These are phyloP conservation scores for Raffaelea albimanens DNA, from an alignment of 2,329 filamentous ascomycete species.

Conservation along the genomic window DNA sequence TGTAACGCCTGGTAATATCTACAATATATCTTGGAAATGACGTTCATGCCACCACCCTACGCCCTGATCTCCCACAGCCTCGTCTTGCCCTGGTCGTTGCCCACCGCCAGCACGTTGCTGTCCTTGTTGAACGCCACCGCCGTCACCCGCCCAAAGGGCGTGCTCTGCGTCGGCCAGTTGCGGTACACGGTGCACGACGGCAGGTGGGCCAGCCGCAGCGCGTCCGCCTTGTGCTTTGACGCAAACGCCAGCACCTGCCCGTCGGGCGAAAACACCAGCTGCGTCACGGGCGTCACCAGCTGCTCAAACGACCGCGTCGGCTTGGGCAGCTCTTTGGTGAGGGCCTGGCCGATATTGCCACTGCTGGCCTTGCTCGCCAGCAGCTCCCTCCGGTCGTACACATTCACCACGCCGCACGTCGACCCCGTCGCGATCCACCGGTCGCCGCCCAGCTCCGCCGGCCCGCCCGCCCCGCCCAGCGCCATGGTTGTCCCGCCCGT, in stretches of 20 bases:
- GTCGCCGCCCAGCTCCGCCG: conserved; percentile 60
- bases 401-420: conserved; percentile 78
- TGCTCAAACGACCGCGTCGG: conserved; percentile 73
- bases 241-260: conserved; percentile 83
- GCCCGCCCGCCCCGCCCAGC: conserved; percentile 61
- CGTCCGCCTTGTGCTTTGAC: conserved; percentile 80
- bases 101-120: conserved; percentile 69
- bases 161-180: conserved; percentile 92
- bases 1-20: too few relatives aligned
- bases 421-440: conserved; percentile 85
- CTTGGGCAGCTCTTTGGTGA: conserved; percentile 54
- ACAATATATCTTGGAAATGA: too few relatives aligned
- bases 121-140: conserved; percentile 58
- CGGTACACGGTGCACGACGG: conserved; percentile 88
- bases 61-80: conserved; percentile 80
- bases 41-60: conserved; percentile 25
- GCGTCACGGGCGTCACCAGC: conserved; percentile 74
- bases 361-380: conserved; percentile 32
- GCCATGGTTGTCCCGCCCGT: conserved; percentile 75
- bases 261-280: conserved; percentile 74
- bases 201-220: conserved; percentile 77
- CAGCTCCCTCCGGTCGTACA: conserved; percentile 76
- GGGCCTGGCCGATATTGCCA: background rate
- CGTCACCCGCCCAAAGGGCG: conserved; percentile 76
- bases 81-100: conserved; percentile 81